phyloP scores from a whole-genome alignment of 2,329 filamentous ascomycete species.

The Colletotrichum plurivorum region DNA sequence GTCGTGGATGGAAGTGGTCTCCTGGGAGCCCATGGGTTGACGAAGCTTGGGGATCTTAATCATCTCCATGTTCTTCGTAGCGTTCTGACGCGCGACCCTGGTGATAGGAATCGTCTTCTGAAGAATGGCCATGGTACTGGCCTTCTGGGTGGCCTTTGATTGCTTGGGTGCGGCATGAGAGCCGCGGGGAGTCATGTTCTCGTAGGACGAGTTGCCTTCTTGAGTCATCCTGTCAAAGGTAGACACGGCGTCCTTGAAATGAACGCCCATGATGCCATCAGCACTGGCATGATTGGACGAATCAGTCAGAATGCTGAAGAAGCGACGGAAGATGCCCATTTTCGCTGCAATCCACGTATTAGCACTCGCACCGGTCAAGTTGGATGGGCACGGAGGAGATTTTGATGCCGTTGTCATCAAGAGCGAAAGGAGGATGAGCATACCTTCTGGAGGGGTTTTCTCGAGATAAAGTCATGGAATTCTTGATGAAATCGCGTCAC shows the following conservation, averaged over 20 bases:
- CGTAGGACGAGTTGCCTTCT: not conserved
- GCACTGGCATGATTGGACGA: not conserved
- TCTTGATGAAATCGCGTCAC: too few relatives aligned
- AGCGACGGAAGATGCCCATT: constrained; percentile 3
- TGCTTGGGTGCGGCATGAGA: not conserved
- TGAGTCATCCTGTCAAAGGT: constrained; percentile 1
- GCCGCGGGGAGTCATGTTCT: not conserved
- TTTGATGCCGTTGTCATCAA: too few relatives aligned
- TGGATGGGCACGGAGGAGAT: too few relatives aligned
- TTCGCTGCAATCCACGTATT: not conserved
- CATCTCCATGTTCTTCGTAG: not conserved
- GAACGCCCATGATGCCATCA: not conserved
- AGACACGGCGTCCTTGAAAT: not conserved
- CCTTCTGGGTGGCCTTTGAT: not conserved
- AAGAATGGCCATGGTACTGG: not conserved
- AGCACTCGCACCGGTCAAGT: too few relatives aligned
- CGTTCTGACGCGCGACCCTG: not conserved
- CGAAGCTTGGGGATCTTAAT: not conserved
- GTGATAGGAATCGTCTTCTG: not conserved
- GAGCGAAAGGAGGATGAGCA: too few relatives aligned
- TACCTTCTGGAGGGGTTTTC: too few relatives aligned
- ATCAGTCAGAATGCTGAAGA: not conserved
- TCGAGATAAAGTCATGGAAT: too few relatives aligned
- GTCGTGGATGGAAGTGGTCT: not conserved
- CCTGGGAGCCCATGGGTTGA: not conserved